Evolutionary conservation across 441 rosid genomes (phyloP).

Genomic region (Macaranga tanarius): DNA sequence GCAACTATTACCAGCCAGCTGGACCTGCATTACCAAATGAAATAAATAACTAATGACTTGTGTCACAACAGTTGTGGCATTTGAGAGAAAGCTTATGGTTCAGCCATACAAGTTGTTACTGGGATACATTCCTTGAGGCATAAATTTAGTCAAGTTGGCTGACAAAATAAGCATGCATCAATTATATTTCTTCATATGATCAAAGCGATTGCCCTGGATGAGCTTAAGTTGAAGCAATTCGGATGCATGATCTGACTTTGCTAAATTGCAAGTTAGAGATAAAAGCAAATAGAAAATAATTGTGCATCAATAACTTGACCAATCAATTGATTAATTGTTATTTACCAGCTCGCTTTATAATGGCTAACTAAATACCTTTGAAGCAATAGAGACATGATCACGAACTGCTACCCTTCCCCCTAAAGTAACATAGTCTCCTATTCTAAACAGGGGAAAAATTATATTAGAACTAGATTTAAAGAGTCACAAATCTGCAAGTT

Average conservation of each 20-base stretch:
- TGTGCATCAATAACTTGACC: no score
- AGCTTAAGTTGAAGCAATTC: not conserved
- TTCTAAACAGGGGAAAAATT: conserved; percentile 30
- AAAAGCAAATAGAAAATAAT: not conserved
- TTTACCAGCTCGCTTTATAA: not conserved
- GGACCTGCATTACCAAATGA: conserved; percentile 44
- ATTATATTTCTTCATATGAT: not conserved
- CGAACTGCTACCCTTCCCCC: conserved; percentile 74
- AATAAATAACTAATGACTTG: not conserved
- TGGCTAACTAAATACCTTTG: conserved; percentile 47
- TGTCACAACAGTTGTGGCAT: not conserved
- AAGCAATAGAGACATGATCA: conserved; percentile 62
- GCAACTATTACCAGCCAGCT: conserved; percentile 66
- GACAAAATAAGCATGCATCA: no score
- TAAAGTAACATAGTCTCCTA: conserved; percentile 61
- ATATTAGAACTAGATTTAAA: conserved; percentile 2
- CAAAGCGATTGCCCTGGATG: not conserved
- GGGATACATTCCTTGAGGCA: no score
- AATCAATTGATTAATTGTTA: not conserved
- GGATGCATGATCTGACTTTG: not conserved
- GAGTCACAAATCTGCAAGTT: not conserved
- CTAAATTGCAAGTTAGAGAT: not conserved
- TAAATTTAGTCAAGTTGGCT: no score
- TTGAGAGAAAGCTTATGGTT: not conserved
- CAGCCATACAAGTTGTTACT: no score